A percentile compares a stretch with the other conserved stretches of the same genome.
These are phyloP conservation scores for Penicillium roqueforti DNA, from an alignment of 495 filamentous ascomycete genomes.

Conservation along the genomic window DNA sequence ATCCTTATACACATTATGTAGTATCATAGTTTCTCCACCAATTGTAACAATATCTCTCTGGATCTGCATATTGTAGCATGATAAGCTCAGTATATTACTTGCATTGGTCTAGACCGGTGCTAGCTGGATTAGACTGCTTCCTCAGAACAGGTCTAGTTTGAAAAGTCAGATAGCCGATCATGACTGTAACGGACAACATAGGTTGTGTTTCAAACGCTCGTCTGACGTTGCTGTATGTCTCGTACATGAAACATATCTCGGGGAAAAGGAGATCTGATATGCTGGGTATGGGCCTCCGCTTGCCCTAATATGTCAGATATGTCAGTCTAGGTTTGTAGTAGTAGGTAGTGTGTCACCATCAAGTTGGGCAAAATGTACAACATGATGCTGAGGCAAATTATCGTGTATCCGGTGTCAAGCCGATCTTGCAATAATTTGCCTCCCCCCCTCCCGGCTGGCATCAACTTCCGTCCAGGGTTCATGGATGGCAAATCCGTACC, in stretches of 20 bases:
- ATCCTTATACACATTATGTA: conserved; percentile 10
- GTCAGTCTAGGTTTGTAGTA: not conserved
- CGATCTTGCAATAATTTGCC: conserved; percentile 7
- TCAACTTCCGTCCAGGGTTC: not conserved
- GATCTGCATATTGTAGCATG: not conserved
- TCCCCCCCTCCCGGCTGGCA: conserved; percentile 19
- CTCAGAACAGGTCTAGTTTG: not conserved
- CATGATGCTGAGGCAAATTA: not conserved
- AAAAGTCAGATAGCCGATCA: not conserved
- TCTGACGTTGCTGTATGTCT: not conserved
- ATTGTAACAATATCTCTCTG: not conserved
- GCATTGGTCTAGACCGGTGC: not conserved
- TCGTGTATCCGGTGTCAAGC: not conserved
- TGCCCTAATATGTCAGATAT: not conserved
- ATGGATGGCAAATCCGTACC: conserved; percentile 14
- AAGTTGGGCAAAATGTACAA: not conserved
- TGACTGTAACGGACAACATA: not conserved
- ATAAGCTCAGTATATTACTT: not conserved
- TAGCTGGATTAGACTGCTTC: not conserved
- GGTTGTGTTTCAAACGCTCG: not conserved
- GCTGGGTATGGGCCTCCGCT: not conserved
- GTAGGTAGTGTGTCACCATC: too few species aligned
- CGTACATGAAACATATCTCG: not conserved
- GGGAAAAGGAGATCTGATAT: not conserved
- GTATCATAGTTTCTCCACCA: not conserved